Percentiles rank a stretch among this genome's conserved stretches.
Evolutionary conservation across 176 grass and related monocot genomes (phyloP).

Genomic region (Phyllostachys edulis): DNA sequence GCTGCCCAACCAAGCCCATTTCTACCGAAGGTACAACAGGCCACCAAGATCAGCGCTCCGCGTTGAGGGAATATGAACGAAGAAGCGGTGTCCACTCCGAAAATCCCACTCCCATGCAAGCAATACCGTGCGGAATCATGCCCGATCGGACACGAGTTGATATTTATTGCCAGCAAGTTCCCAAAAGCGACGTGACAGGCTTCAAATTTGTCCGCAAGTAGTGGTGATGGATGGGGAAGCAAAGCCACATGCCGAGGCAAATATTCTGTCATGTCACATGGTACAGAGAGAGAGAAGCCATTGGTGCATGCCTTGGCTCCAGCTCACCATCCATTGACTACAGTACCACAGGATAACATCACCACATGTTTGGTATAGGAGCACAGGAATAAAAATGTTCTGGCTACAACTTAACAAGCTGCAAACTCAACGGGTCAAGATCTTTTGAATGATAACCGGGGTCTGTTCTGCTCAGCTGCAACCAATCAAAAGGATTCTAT

Average conservation of each 20-base stretch:
- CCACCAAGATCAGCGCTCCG: neutral
- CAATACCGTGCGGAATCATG: neutral
- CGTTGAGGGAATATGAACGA: neutral
- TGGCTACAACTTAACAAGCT: neutral
- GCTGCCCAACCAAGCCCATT: neutral
- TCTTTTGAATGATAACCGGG: neutral
- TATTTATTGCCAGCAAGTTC: neutral
- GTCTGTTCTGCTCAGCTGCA: neutral
- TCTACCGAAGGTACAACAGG: neutral
- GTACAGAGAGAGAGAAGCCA: neutral
- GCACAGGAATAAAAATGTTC: neutral
- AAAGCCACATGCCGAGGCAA: conserved; percentile 46
- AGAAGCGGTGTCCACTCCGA: neutral
- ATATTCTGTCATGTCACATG: conserved; percentile 46
- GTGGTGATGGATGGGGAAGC: neutral
- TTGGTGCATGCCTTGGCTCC: conserved; percentile 39
- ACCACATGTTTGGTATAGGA: conserved; percentile 17
- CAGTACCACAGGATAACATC: neutral
- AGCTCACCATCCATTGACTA: conserved; percentile 44
- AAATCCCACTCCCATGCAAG: conserved; percentile 16
- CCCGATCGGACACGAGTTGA: neutral
- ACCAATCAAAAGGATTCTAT: neutral
- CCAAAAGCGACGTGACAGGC: neutral
- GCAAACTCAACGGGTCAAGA: neutral
- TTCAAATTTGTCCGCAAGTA: conserved; percentile 35